Base-by-base conservation (phyloP, 805 yeast species). In the Lachancea thermotolerans region DNA sequence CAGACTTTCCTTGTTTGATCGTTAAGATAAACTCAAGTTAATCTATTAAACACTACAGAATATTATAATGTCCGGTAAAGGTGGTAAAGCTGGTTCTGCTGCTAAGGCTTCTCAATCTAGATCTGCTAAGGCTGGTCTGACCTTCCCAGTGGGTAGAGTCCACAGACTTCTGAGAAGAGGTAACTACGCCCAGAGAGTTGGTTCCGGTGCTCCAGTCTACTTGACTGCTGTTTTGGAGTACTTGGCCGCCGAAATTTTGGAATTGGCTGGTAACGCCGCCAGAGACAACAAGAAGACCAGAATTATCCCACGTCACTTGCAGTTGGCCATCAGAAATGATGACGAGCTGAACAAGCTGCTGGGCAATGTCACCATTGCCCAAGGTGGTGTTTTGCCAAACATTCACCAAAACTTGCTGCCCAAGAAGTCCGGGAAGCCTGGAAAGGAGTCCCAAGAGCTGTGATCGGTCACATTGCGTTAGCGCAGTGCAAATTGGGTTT, bases 71-170 rank as follows among this genome's bases (percentile, higher is more conserved):
- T 83, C 91, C 64, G 77, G 77, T 65, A 72, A 72, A 71, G 77
- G 83, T 79, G 93, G 93, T 68, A 90, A 90, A 77, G 95, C 96
- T 68, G 95, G 95, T 67, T 77, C 95, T 59, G 73, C 95, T 62
- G 90, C 88, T 70, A 91, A 91, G 76, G 89, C 95, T 65, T 84
- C 97, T 67, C 93, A 91, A 77, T 85, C 97, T 47, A 88, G 98
- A 82, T 91, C 98, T 60, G 83, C 96, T 55, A 91, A 89, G 79
- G 97, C 98, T 68, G 98, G 97, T 72, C 81, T 91, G 68, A 87
- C 95, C 64, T 91, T 91, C 95, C 98, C 98, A 77, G 98, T 91
- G 59, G 98, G 98, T 73, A 90, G 98, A 82, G 93, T 91, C 60
- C 96, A 91, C 79, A 83, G 97, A 77, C 79, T 90, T 62, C 75